Evolutionary conservation across 345 rosid species (phyloP).

Genomic region (Combretum micranthum): DNA sequence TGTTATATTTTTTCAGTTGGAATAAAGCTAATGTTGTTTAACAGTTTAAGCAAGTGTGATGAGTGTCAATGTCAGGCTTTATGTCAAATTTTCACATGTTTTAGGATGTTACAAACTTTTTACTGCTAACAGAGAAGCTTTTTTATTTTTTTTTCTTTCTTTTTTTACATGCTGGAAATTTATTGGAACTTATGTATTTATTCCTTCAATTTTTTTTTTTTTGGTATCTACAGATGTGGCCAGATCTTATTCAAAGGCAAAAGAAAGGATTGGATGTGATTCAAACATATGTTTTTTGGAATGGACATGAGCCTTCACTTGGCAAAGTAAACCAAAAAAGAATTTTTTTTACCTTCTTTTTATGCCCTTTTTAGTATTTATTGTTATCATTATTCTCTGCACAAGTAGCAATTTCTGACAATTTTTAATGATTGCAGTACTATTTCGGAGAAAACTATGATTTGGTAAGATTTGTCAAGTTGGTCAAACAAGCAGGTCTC

Average conservation of each 20-base stretch:
- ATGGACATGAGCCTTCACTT: conserved; percentile 92
- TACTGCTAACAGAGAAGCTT: background rate
- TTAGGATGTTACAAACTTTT: background rate
- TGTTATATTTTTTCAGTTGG: no score
- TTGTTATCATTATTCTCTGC: background rate
- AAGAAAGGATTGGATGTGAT: conserved; percentile 94
- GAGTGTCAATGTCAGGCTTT: background rate
- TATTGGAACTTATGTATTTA: background rate
- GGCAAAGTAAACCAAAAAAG: conserved; percentile 55
- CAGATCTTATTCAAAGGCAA: conserved; percentile 90
- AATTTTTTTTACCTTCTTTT: background rate
- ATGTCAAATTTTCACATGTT: conserved; percentile 1
- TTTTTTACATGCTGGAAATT: background rate
- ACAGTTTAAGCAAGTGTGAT: no score
- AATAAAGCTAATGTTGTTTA: no score
- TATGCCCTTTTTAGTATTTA: background rate
- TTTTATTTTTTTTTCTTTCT: background rate
- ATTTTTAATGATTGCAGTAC: conserved; percentile 43
- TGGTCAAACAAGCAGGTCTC: conserved; percentile 78
- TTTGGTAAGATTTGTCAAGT: conserved; percentile 81
- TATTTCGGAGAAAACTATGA: conserved; percentile 84
- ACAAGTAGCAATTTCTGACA: background rate
- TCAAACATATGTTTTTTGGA: conserved; percentile 99
- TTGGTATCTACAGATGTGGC: conserved; percentile 81
- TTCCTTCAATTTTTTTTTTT: conserved; percentile 6